Evolutionary conservation across 225 moss, liverwort and hornwort genomes (phyloP), one percentile per base, ranked within the genome.

Genomic region (Marchantia paleacea): DNA sequence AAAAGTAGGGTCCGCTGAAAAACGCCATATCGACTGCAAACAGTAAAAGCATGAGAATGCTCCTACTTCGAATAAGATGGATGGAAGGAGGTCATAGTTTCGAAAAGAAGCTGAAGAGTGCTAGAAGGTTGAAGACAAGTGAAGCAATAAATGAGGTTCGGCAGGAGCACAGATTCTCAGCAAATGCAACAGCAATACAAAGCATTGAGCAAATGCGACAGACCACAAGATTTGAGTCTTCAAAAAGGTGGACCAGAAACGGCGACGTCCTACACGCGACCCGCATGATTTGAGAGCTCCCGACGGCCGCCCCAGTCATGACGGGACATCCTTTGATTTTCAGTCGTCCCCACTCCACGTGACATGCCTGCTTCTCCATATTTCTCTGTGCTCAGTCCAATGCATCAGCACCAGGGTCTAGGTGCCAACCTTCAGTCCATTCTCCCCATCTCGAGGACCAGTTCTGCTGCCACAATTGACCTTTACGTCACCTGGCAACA

Each of bases 221-320:
- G 24, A 91, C 91, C 89, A 90, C 78, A 52, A 89, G 90, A 60
- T 85, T 83, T 3, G 82, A 72, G 75, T 95, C 95, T 52, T 88
- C 89, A 67, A 95, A 92, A 58, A 92, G 52, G 78, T 95, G 95
- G 47, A 95, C 88, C 28, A 93, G 58, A 76, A 78, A 85, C 52
- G 90, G 86, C 68, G 84, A 84, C 13, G 93, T 80, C 71, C 92
- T 85, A 82, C 95, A 95, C 54, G 93, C 93, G 52, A 90, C 88
- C 91, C 93, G 91, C 55, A 95, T 73, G 70, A 92, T 81, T 47
- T 93, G 90, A 3, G 92, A 88, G 20, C 82, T 80, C 75, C 94
- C 94, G 31, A 90, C 75, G 52, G 92, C 87, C 55, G 89, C 87
- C 26, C 85, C 91, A 67, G 89, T 88, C 76, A 94, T 62, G 63